A percentile compares a stretch with the other conserved stretches of the same genome.
phyloP scores from a whole-genome alignment of 768 basidiomycete genomes.

The Epithele typhae region DNA sequence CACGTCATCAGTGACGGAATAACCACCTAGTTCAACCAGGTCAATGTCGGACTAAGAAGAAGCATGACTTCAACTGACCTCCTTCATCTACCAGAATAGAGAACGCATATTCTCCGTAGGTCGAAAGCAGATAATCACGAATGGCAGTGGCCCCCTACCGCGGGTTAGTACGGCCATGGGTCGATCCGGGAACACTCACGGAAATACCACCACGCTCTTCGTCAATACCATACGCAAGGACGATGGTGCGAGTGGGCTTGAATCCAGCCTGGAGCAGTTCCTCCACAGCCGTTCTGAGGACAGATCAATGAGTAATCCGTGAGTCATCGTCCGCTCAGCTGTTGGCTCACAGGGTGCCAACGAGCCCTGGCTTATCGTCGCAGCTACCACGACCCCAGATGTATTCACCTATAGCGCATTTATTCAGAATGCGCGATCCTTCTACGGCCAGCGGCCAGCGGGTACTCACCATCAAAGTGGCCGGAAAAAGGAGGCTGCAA shows the following conservation, averaged over 20 bases:
- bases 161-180: neutral
- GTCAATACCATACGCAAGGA: slow-evolving; percentile 45
- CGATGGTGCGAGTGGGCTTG: slow-evolving; percentile 37
- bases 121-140: slow-evolving; percentile 42
- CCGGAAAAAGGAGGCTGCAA: slow-evolving; percentile 57
- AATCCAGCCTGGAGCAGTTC: slow-evolving; percentile 41
- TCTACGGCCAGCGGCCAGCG: slow-evolving; percentile 14
- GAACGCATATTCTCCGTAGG: slow-evolving; percentile 69
- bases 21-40: no score
- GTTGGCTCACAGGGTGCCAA: slow-evolving; percentile 53
- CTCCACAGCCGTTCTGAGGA: slow-evolving; percentile 37
- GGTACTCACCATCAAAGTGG: slow-evolving; percentile 41
- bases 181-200: slow-evolving; percentile 10
- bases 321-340: neutral
- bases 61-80: slow-evolving; percentile 35
- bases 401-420: slow-evolving; percentile 37
- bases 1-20: slow-evolving; percentile 44
- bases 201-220: slow-evolving; percentile 38
- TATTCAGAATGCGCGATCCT: neutral
- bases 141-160: slow-evolving; percentile 52
- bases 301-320: neutral
- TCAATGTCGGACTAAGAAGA: slow-evolving; percentile 2
- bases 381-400: slow-evolving; percentile 75
- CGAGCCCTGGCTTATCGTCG: slow-evolving; percentile 75
- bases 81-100: slow-evolving; percentile 89